Conservation (phyloP, 306 rosid genomes). For the Phaseolus lunatus region DNA sequence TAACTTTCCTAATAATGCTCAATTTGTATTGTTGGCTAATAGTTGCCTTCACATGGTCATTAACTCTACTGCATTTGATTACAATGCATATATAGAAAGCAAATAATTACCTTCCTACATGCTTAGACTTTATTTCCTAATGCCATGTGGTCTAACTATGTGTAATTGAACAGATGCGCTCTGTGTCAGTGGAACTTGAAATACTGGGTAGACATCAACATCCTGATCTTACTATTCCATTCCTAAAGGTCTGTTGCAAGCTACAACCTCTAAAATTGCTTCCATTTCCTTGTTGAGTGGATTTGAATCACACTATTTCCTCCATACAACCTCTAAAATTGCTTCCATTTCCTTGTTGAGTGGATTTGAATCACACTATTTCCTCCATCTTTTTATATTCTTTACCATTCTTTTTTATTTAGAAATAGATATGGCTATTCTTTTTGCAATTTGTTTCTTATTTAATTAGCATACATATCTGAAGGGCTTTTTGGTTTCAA, state of each 20-base stretch:
- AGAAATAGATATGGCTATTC: background rate
- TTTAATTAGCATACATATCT: background rate
- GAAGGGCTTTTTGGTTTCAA: constrained; percentile 13
- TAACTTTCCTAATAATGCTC: constrained; percentile 26
- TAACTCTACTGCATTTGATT: constrained; percentile 5
- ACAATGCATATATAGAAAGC: constrained; percentile 17
- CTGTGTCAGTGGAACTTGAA: constrained; percentile 88
- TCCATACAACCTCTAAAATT: constrained; percentile 10
- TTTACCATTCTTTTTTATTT: constrained; percentile 4
- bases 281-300: constrained; percentile 17
- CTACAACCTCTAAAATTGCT: constrained; percentile 21
- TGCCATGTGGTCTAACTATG: constrained; percentile 43
- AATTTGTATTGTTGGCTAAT: constrained; percentile 7
- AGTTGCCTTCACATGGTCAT: constrained; percentile 2
- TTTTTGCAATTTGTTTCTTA: constrained; percentile 9
- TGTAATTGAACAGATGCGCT: constrained; percentile 73
- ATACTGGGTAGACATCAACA: constrained; percentile 94
- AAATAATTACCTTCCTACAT: constrained; percentile 37
- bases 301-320: constrained; percentile 7
- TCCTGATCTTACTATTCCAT: constrained; percentile 82
- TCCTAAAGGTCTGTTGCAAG: constrained; percentile 71
- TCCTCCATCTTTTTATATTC: background rate
- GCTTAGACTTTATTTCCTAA: constrained; percentile 38
- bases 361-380: constrained; percentile 16
- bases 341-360: constrained; percentile 9